Base-by-base conservation (phyloP, 2,329 filamentous ascomycete species). In the Coniella lustricola region DNA sequence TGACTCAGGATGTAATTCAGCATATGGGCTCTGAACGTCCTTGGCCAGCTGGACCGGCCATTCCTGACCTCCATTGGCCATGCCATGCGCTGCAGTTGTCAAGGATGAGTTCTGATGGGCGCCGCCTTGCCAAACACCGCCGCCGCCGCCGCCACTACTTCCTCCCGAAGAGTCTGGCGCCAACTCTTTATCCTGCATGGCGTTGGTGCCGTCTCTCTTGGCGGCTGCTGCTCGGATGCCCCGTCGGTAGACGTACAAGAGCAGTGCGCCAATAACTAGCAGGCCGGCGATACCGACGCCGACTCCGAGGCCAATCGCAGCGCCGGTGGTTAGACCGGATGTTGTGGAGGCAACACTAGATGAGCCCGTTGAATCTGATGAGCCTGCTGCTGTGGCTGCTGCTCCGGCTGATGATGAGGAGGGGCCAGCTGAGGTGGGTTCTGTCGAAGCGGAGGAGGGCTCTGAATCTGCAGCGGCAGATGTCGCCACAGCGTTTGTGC, bases 261-360 rank as follows among this genome's bases (percentile, higher is more conserved):
- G 35, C 18, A 37, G 33, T 7, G 16, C 35, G 34, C 17, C 44
- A 22, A 65, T 54, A 53, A 65, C 40, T 62, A 63, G 38, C 34
- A 62, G 31, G 60, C 59, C n/a, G 33, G 34, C 25, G 51, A 50
- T 48, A 20, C 54, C 54, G 48, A 65, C 55, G 58, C 52, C 60
- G 51, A 61, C 60, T 31, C 50, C 46, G 32, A 59, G 60, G 20
- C 56, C 56, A n/a, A 31, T 44, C 16, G 34, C 36, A 7, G 35
- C 44, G 35, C 34, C 34, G 10, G 22, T 39, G 12, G 18, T 38
- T 8, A 46, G 22, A 21, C 44, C 36, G 9, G 33, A 25, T n/a
- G 44, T 46, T 43, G 40, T 16, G 40, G 40, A 17, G 5, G 40
- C 21, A 4, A 9, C 25, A 14, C n/a, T 16, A 8, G 40, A 25